phyloP scores from a whole-genome alignment of 2,329 filamentous ascomycete species.

The Rutstroemia sp. region DNA sequence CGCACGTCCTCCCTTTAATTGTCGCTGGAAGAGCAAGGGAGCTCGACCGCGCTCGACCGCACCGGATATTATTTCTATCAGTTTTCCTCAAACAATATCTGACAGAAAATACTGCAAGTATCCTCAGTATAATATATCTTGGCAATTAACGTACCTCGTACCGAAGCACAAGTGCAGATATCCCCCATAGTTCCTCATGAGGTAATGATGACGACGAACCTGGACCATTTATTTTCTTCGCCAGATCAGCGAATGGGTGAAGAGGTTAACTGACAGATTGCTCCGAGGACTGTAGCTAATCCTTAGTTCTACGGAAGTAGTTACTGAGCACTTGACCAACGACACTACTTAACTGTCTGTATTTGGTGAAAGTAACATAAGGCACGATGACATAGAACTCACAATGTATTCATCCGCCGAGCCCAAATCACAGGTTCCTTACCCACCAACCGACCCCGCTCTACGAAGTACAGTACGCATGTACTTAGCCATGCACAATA shows the following conservation, averaged over 20 bases:
- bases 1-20: not conserved
- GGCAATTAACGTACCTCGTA: not conserved
- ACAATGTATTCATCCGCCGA: too few relatives aligned
- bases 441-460: too few relatives aligned
- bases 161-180: not conserved
- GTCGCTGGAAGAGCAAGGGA: not conserved
- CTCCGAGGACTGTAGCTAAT: not conserved
- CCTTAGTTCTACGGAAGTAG: too few relatives aligned
- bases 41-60: not conserved
- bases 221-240: not conserved
- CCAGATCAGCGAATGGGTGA: not conserved
- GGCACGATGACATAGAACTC: too few relatives aligned
- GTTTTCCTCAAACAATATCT: not conserved
- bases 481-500: too few relatives aligned
- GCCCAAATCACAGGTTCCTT: too few relatives aligned
- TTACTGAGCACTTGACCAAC: too few relatives aligned
- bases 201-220: not conserved
- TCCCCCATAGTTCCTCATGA: not conserved
- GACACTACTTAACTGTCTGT: too few relatives aligned
- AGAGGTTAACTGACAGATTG: not conserved
- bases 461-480: too few relatives aligned
- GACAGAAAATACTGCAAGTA: not conserved
- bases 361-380: too few relatives aligned
- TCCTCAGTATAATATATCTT: not conserved
- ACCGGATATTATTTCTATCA: not conserved